Evolutionary conservation across 768 basidiomycete genomes (phyloP).

Genomic region (Paxillus ammoniavirescens): DNA sequence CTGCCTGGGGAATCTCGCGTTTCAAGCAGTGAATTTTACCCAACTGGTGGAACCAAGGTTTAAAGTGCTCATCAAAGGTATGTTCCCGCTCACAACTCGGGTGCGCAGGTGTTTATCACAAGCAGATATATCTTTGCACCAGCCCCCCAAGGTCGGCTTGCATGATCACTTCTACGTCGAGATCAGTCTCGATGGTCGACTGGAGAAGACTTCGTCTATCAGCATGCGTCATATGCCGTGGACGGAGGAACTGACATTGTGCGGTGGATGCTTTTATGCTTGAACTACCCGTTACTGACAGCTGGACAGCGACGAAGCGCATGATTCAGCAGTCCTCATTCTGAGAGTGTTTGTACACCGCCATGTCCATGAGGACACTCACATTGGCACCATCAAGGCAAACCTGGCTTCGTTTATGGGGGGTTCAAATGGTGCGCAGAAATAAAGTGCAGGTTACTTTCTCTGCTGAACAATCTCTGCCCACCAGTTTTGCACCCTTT

Average conservation of each 20-base stretch:
- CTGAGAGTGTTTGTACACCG: constrained; percentile 1
- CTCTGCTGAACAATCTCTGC: background rate
- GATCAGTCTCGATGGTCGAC: background rate
- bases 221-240: background rate
- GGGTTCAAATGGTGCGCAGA: background rate
- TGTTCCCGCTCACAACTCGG: background rate
- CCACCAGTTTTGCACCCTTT: background rate
- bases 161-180: constrained; percentile 1
- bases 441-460: background rate
- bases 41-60: background rate
- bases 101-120: background rate
- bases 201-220: background rate
- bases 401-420: background rate
- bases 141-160: constrained; percentile 2
- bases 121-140: background rate
- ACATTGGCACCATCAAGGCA: constrained; percentile 2
- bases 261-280: background rate
- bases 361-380: background rate
- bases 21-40: background rate
- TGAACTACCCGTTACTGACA: background rate
- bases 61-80: background rate
- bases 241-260: background rate
- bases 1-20: background rate
- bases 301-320: background rate
- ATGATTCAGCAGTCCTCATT: background rate